phyloP scores from a whole-genome alignment of 2,329 filamentous ascomycete species.

The Boeremia lycopersici region DNA sequence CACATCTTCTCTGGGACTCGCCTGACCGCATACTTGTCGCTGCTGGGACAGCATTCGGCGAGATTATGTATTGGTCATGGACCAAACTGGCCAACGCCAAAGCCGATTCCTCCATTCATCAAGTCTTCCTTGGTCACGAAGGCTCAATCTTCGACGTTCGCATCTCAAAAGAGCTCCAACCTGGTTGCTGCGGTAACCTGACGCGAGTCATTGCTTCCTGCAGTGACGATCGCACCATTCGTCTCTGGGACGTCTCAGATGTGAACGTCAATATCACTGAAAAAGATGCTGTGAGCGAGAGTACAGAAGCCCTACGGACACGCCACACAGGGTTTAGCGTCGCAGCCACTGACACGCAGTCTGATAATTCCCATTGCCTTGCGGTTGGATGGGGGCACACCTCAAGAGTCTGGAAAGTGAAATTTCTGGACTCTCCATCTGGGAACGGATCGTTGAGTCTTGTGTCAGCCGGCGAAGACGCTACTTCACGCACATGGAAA shows the following conservation, averaged over 20 bases:
- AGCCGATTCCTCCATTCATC: constrained; percentile 53
- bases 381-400: constrained; percentile 83
- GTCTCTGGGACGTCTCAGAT: constrained; percentile 82
- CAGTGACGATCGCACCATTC: constrained; percentile 90
- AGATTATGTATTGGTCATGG: constrained; percentile 88
- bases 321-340: constrained; percentile 55
- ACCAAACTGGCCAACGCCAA: constrained; percentile 39
- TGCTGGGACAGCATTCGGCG: constrained; percentile 91
- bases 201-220: constrained; percentile 82
- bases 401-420: constrained; percentile 88
- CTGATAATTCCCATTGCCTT: constrained; percentile 51
- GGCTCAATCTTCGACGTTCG: constrained; percentile 92
- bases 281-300: constrained; percentile 30
- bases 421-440: constrained; percentile 59
- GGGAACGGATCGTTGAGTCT: constrained; percentile 54
- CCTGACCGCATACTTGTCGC: constrained; percentile 71
- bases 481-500: constrained; percentile 74
- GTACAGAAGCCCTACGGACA: constrained; percentile 29
- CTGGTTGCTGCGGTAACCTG: constrained; percentile 42
- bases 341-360: constrained; percentile 29
- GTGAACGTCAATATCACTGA: constrained; percentile 13
- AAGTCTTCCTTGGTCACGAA: constrained; percentile 74
- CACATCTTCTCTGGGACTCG: constrained; percentile 70
- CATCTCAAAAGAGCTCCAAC: constrained; percentile 62
- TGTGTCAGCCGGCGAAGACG: constrained; percentile 85